Evolutionary conservation across 257 asterid species (phyloP).

Genomic region (Linaria vulgaris): DNA sequence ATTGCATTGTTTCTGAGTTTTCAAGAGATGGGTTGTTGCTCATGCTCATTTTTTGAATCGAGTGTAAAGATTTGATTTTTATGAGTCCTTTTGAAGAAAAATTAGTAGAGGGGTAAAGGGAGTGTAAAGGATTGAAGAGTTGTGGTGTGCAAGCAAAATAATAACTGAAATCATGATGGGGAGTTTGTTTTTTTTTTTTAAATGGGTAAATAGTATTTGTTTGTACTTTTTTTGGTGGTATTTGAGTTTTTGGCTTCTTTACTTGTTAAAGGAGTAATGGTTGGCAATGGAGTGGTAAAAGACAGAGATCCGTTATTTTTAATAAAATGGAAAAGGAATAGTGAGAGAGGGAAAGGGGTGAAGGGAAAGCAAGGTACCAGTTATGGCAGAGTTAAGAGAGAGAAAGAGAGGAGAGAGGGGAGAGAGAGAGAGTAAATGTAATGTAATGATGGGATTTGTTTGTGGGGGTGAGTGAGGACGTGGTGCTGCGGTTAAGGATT

Average conservation of each 20-base stretch:
- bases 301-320: slow-evolving; percentile 16
- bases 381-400: slow-evolving; percentile 23
- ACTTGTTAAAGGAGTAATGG: slow-evolving; percentile 50
- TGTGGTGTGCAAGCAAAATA: slow-evolving; percentile 47
- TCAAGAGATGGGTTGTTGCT: slow-evolving; percentile 38
- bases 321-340: slow-evolving; percentile 23
- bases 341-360: slow-evolving; percentile 33
- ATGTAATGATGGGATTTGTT: slow-evolving; percentile 28
- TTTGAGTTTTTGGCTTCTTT: slow-evolving; percentile 40
- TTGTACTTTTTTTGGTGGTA: too few species aligned
- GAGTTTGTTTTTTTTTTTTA: slow-evolving; percentile 25
- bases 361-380: slow-evolving; percentile 32
- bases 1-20: slow-evolving; percentile 30
- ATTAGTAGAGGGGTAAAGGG: slow-evolving; percentile 12
- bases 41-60: slow-evolving; percentile 38
- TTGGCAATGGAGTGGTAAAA: slow-evolving; percentile 15
- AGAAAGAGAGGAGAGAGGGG: slow-evolving; percentile 29
- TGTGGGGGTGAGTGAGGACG: slow-evolving; percentile 31
- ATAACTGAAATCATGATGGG: slow-evolving; percentile 39
- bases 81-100: not conserved
- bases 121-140: slow-evolving; percentile 13
- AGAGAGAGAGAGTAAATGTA: slow-evolving; percentile 26
- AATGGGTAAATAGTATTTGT: too few species aligned
- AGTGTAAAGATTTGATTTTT: slow-evolving; percentile 34
- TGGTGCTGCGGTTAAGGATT: slow-evolving; percentile 24